These are phyloP conservation scores for Penicillium corylophilum DNA, from an alignment of 2,329 filamentous ascomycete species.

Conservation along the genomic window DNA sequence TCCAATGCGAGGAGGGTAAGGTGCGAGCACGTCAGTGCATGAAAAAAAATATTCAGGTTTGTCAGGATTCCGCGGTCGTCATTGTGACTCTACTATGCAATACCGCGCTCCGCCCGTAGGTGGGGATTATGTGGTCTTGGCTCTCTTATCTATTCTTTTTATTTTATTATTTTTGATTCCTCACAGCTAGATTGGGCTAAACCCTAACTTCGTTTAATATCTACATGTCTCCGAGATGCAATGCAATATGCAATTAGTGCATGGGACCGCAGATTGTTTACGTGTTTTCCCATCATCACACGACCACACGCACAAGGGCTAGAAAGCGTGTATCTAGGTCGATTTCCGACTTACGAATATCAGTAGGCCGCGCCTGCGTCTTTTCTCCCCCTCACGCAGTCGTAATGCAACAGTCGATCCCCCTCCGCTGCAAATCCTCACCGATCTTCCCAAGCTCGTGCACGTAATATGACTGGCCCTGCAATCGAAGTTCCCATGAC, in stretches of 20 bases:
- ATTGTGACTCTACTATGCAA: no score
- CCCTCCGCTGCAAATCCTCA: conserved; percentile 31
- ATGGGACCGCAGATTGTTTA: no score
- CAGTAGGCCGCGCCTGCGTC: neutral
- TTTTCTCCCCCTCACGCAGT: conserved; percentile 10
- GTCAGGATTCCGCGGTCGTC: neutral
- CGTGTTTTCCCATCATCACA: no score
- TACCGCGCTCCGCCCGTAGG: no score
- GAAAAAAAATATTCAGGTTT: neutral
- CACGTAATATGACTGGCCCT: conserved; percentile 35
- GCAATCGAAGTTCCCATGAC: conserved; percentile 33
- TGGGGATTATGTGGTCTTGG: no score
- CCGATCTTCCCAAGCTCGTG: conserved; percentile 31
- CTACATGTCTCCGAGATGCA: no score
- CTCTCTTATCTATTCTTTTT: no score
- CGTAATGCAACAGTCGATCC: conserved; percentile 34
- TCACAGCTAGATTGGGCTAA: no score
- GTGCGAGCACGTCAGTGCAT: neutral
- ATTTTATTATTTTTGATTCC: no score
- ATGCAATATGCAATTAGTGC: no score
- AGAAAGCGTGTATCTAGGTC: neutral
- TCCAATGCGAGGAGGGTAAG: neutral
- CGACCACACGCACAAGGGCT: no score
- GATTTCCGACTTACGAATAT: neutral
- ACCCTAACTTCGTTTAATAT: no score